These are phyloP conservation scores for Aspergillus sparsus DNA, from an alignment of 495 filamentous ascomycete species.

Conservation along the genomic window DNA sequence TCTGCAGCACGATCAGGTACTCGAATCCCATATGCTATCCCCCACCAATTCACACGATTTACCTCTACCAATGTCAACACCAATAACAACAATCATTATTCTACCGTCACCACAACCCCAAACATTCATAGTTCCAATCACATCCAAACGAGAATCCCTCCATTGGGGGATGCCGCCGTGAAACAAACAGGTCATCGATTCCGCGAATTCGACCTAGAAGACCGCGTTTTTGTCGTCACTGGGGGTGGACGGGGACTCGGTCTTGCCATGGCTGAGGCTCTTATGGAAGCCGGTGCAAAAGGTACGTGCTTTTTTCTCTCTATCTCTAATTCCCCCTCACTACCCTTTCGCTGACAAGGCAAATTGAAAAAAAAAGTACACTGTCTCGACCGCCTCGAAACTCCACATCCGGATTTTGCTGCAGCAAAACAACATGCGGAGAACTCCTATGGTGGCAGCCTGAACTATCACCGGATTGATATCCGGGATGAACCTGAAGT, in stretches of 20 bases:
- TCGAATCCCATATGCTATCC: slow-evolving; percentile 3
- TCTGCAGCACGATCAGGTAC: slow-evolving; percentile 17
- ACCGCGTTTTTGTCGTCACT: slow-evolving; percentile 61
- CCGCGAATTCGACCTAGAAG: slow-evolving; percentile 56
- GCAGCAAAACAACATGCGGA: slow-evolving; percentile 50
- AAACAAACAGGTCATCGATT: slow-evolving; percentile 33
- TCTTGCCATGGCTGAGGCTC: slow-evolving; percentile 64
- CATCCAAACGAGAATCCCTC: slow-evolving; percentile 39
- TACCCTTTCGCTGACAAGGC: slow-evolving; percentile 42
- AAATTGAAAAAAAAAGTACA: slow-evolving; percentile 49
- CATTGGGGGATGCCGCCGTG: slow-evolving; percentile 20
- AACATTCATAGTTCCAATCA: slow-evolving; percentile 29
- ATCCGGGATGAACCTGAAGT: slow-evolving; percentile 60
- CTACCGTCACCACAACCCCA: slow-evolving; percentile 14
- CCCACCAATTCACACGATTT: slow-evolving; percentile 10
- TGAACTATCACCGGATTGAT: slow-evolving; percentile 65
- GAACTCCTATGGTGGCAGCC: slow-evolving; percentile 51
- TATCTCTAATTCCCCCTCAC: not conserved
- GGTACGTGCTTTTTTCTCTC: slow-evolving; percentile 39
- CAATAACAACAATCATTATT: slow-evolving; percentile 3
- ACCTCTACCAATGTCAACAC: not conserved
- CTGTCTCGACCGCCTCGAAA: slow-evolving; percentile 59
- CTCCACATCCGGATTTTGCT: slow-evolving; percentile 53
- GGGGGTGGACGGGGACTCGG: slow-evolving; percentile 65
- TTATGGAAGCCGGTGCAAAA: slow-evolving; percentile 69